These are phyloP conservation scores for Nicotiana undulata DNA, from an alignment of 257 asterid genomes.

Conservation along the genomic window DNA sequence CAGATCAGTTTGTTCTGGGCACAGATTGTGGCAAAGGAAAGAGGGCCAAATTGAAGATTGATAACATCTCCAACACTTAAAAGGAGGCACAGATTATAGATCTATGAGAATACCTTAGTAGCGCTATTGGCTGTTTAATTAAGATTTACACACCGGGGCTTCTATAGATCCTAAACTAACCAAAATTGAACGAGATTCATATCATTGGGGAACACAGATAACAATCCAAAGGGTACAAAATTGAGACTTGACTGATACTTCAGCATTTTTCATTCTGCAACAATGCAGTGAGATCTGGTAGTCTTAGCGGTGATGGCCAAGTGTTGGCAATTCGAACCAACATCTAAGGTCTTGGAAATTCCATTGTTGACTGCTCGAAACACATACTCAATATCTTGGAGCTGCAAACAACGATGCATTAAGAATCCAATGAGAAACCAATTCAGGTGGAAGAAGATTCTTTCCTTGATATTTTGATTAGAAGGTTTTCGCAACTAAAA, in stretches of 20 bases:
- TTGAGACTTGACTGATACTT: background rate
- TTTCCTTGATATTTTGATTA: background rate
- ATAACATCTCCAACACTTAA: background rate
- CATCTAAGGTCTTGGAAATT: background rate
- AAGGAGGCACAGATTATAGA: background rate
- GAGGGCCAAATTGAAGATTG: background rate
- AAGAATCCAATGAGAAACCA: background rate
- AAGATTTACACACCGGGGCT: background rate
- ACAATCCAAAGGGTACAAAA: background rate
- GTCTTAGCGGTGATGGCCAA: background rate
- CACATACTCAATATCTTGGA: conserved; percentile 42
- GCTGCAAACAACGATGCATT: conserved; percentile 36
- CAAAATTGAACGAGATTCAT: background rate
- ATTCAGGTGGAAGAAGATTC: background rate
- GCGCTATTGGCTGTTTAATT: background rate
- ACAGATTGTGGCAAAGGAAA: background rate
- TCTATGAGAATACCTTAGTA: background rate
- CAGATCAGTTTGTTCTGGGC: no score
- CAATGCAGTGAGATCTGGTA: background rate
- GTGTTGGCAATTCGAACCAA: background rate
- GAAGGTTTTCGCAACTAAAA: background rate
- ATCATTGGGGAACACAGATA: background rate
- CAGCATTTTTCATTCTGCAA: background rate
- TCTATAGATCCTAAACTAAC: background rate
- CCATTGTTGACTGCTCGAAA: background rate